Evolutionary conservation across 768 basidiomycete species (phyloP), one percentile per base, ranked within the genome.

Genomic region (Cytidiella melzeri): DNA sequence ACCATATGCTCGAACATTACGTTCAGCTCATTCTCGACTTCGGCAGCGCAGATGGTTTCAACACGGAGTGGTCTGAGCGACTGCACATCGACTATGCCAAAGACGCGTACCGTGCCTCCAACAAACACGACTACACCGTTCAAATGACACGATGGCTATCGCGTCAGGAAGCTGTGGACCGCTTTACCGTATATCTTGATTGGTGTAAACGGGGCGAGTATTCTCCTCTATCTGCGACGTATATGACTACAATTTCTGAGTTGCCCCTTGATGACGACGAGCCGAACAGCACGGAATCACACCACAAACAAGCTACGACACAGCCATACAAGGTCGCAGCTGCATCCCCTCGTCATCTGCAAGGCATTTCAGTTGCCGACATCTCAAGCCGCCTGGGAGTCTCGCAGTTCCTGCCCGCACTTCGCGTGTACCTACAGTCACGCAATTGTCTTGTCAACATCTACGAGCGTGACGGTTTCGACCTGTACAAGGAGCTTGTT

Each of bases 21-120:
- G 20, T 24, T 11, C 20, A 39, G 0, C 50, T 43, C 0, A 58
- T 64, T 12, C n/a, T 9, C 2, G 25, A 25, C 5, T 47, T 59
- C 15, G 67, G 68, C 7, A 55, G 54, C 10, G 48, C 60, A 13
- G 64, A 67, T 34, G 53, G 56, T 13, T 68, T 53, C 55, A 64
- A 63, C 39, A 68, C 64, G 0, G 68, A 70, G 49, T 45, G 49
- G 0, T 53, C 65, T 0, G 65, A 71, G 47, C 56, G 57, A 0
- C 57, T 67, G 0, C 69, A 69, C 52, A 67, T 67, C 20, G 59
- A 65, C 43, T 55, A 45, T 23, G 63, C 64, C 1, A 69, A 69
- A 49, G 43, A 57, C 3, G 64, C 58, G 0, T 71, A 67, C 44
- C 48, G 58, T 1, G 64, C 62, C 3, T 53, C 53, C 7, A 70